Evolutionary conservation across 1,284 basidiomycete genomes (phyloP), one percentile per base, ranked within the genome.

Genomic region (Ceratobasidium sp.): DNA sequence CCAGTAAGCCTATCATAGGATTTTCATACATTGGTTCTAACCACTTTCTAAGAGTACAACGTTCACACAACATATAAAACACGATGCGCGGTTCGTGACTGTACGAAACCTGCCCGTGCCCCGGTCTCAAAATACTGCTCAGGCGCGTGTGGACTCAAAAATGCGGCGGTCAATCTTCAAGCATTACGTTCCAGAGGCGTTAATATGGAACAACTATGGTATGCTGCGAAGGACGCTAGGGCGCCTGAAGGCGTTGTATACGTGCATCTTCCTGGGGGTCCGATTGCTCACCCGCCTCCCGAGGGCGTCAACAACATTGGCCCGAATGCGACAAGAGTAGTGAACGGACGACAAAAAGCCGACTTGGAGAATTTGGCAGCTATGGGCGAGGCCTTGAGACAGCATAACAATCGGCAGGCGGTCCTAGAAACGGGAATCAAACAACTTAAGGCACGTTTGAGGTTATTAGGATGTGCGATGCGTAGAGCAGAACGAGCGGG

Each of bases 121-220:
- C 86, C 85, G 8, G 88, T 92, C 76, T 94, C 92, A 18, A 94
- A 94, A 79, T 95, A 92, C 78, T 93, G 92, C 77, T 92, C 91
- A 2, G 88, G 92, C 62, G 89, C 89, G 74, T 93, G 92, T 76
- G 92, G 92, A 16, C 80, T 91, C 73, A 72, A 73, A 72, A 59
- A 60, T 32, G 74, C 75, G n/a, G 60, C 72, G 36, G 65, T 69
- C 10, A 65, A 71, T 34, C 72, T 76, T n/a, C 41, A 70, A 26
- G 16, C 43, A 48, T 32, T 58, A 30, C 43, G 67, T n/a, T 23
- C 55, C 30, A 55, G 55, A 18, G 67, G 67, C 18, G 67, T 59
- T 16, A 55, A 70, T 30, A 36, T 70, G 28, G 67, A 70, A 3
- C 72, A 76, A 28, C 21, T 71, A 18, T 74, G 74, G 75, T 72